Conservation (phyloP, 495 filamentous ascomycete species). For the Aspergillus bertholletiae region DNA sequence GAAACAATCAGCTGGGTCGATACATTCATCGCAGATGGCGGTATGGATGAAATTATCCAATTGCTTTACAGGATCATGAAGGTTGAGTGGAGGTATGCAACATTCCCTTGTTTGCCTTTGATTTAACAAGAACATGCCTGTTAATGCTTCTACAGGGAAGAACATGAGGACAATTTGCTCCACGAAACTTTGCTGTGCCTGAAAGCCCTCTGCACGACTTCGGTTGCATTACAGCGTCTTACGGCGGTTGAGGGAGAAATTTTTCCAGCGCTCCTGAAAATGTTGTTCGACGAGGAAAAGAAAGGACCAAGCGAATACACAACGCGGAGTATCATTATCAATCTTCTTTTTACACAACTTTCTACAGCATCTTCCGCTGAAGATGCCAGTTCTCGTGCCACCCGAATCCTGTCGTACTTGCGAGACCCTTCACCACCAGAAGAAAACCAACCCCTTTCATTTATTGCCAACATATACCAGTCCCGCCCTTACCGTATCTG, state of each 20-base stretch:
- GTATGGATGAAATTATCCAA: slow-evolving; percentile 86
- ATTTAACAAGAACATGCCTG: slow-evolving; percentile 10
- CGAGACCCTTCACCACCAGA: slow-evolving; percentile 76
- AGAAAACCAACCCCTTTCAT: slow-evolving; percentile 69
- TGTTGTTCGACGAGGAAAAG: slow-evolving; percentile 95
- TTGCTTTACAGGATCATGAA: slow-evolving; percentile 87
- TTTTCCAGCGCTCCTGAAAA: slow-evolving; percentile 80
- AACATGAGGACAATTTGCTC: slow-evolving; percentile 90
- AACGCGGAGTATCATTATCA: slow-evolving; percentile 82
- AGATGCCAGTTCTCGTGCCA: slow-evolving; percentile 50
- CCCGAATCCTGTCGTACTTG: slow-evolving; percentile 70
- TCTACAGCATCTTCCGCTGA: slow-evolving; percentile 54
- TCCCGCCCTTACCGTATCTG: slow-evolving; percentile 87
- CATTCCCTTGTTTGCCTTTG: neutral
- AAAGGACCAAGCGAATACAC: slow-evolving; percentile 96
- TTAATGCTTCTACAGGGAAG: slow-evolving; percentile 60
- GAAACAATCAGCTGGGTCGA: slow-evolving; percentile 96
- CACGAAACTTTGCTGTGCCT: slow-evolving; percentile 92
- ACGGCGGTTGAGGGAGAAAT: slow-evolving; percentile 71
- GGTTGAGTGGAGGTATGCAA: slow-evolving; percentile 87
- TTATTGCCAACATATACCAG: slow-evolving; percentile 85
- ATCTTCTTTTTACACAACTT: slow-evolving; percentile 81
- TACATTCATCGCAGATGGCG: slow-evolving; percentile 79
- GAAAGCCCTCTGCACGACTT: slow-evolving; percentile 92
- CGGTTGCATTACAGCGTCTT: slow-evolving; percentile 75